Conservation (phyloP, 2,329 filamentous ascomycete genomes). For the Penicillium sp. region DNA sequence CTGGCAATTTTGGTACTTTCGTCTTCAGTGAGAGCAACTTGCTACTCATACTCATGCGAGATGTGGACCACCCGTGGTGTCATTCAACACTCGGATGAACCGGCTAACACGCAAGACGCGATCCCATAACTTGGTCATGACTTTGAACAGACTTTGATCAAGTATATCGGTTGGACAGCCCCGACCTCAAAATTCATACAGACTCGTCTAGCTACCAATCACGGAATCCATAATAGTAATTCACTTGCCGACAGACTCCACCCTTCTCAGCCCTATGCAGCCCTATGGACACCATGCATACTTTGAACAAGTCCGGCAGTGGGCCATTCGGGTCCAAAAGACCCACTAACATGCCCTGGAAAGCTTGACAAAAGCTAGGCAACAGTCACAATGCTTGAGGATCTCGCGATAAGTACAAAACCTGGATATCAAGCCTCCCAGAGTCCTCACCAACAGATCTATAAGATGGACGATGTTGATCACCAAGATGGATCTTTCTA, state of each 20-base stretch:
- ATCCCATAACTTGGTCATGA: not conserved
- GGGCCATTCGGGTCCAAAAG: not conserved
- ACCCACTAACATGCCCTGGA: not conserved
- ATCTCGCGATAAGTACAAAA: not conserved
- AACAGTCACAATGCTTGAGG: not conserved
- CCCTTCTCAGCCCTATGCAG: not conserved
- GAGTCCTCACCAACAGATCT: not conserved
- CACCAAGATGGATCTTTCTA: not conserved
- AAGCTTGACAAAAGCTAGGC: slow-evolving; percentile 1
- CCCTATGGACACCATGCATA: not conserved
- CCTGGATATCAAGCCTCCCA: not conserved
- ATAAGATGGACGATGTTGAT: not conserved
- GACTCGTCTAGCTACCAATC: not conserved
- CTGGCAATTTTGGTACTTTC: not conserved
- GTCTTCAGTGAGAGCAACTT: not conserved
- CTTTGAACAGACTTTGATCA: not conserved
- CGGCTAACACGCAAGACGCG: not conserved
- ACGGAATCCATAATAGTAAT: not conserved
- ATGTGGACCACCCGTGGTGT: too few species aligned
- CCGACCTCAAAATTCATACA: not conserved
- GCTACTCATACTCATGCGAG: too few species aligned
- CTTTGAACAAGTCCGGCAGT: not conserved
- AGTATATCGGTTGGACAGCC: not conserved
- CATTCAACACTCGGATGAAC: not conserved
- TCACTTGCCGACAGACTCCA: not conserved